Percentiles rank a stretch among this genome's conserved stretches.
Evolutionary conservation across 805 yeast species (phyloP).

Genomic region (Sugiyamaella marilandica): DNA sequence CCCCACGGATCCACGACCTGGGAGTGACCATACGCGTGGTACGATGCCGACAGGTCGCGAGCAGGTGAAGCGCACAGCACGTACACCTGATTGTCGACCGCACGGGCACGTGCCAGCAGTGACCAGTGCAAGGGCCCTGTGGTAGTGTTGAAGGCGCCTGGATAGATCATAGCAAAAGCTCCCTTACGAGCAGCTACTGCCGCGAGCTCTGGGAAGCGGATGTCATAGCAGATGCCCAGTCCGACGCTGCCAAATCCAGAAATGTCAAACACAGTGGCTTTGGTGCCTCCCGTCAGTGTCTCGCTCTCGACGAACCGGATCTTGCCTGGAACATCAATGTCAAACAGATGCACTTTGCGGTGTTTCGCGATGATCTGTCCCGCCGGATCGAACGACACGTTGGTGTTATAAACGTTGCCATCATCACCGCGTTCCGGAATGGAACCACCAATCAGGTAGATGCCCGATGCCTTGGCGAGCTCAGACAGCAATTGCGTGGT

Average conservation of each 20-base stretch:
- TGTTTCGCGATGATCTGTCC: conserved; percentile 85
- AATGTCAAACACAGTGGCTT: conserved; percentile 70
- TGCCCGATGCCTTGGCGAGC: conserved; percentile 59
- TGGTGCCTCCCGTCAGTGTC: conserved; percentile 71
- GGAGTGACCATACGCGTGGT: conserved; percentile 83
- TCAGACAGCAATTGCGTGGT: conserved; percentile 56
- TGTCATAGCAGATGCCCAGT: conserved; percentile 85
- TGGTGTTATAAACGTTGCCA: conserved; percentile 64
- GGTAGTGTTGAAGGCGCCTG: conserved; percentile 88
- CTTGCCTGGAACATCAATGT: conserved; percentile 86
- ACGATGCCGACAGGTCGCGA: conserved; percentile 75
- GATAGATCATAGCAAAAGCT: conserved; percentile 77
- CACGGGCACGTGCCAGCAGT: conserved; percentile 72
- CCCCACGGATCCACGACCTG: conserved; percentile 92
- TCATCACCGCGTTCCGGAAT: conserved; percentile 70
- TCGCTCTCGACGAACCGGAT: conserved; percentile 81
- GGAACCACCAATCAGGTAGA: conserved; percentile 84
- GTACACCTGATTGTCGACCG: conserved; percentile 81
- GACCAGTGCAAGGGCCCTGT: conserved; percentile 95
- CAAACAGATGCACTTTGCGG: conserved; percentile 87
- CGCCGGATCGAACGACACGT: conserved; percentile 60
- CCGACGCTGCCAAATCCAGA: conserved; percentile 70
- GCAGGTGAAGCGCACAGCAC: conserved; percentile 90
- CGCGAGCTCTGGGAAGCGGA: conserved; percentile 86
- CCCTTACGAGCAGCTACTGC: conserved; percentile 61